phyloP scores from a whole-genome alignment of 768 basidiomycete genomes.

The Trametopsis cervina region DNA sequence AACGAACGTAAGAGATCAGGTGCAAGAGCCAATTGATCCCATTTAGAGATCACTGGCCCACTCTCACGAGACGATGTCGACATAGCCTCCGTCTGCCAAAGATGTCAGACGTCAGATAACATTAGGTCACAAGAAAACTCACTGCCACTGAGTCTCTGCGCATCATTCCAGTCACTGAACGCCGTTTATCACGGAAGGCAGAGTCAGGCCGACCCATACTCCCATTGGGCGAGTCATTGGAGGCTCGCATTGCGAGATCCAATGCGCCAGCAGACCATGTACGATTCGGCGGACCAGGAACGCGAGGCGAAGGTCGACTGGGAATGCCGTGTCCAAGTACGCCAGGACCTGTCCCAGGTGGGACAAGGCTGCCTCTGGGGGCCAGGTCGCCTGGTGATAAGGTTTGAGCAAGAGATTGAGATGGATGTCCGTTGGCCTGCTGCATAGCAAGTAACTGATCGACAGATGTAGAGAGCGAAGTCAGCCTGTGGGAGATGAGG shows the following conservation, averaged over 20 bases:
- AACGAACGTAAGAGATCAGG: constrained; percentile 86
- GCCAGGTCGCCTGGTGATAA: constrained; percentile 5
- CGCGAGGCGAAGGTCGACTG: constrained; percentile 49
- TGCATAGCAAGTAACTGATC: constrained; percentile 78
- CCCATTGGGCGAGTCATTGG: constrained; percentile 26
- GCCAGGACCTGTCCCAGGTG: constrained; percentile 25
- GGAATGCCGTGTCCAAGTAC: constrained; percentile 48
- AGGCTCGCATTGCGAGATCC: constrained; percentile 60
- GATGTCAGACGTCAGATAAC: background rate
- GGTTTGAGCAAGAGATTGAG: constrained; percentile 3
- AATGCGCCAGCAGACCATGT: constrained; percentile 83
- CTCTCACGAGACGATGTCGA: constrained; percentile 49
- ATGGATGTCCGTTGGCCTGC: constrained; percentile 36
- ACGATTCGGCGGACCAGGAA: constrained; percentile 65
- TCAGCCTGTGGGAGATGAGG: constrained; percentile 71
- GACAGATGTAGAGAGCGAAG: constrained; percentile 76
- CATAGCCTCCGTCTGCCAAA: constrained; percentile 33
- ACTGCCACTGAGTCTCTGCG: constrained; percentile 75
- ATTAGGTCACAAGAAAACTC: constrained; percentile 22
- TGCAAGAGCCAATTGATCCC: constrained; percentile 86
- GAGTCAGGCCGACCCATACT: constrained; percentile 33
- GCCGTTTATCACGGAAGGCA: constrained; percentile 60
- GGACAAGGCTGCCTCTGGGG: constrained; percentile 18
- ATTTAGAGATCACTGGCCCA: constrained; percentile 85
- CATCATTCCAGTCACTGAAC: constrained; percentile 60